These are phyloP conservation scores for Pseudopyricularia cyperi DNA, from an alignment of 2,329 filamentous ascomycete species.

Conservation along the genomic window DNA sequence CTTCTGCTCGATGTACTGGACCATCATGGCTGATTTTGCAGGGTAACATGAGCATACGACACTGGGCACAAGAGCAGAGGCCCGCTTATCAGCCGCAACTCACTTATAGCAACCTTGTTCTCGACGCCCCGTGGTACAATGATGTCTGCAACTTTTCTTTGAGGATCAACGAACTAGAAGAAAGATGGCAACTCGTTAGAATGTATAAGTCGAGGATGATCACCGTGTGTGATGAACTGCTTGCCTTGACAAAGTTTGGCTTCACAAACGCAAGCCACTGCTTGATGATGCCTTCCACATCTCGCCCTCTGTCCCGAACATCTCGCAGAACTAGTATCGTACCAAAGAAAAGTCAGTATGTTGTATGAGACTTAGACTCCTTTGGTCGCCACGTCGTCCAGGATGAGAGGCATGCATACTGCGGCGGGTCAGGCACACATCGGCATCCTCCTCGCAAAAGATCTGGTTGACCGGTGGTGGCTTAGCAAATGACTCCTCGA, in stretches of 20 bases:
- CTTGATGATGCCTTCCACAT: conserved; percentile 92
- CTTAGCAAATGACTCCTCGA: not conserved
- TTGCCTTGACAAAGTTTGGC: conserved; percentile 76
- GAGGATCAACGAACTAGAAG: conserved; percentile 71
- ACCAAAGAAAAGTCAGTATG: not conserved
- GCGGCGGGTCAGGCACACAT: conserved; percentile 82
- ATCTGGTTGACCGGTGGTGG: conserved; percentile 38
- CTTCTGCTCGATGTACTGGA: conserved; percentile 82
- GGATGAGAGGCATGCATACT: conserved; percentile 36
- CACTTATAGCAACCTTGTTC: conserved; percentile 80
- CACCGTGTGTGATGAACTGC: not conserved
- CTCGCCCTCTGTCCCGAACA: conserved; percentile 75
- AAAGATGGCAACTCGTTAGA: conserved; percentile 7
- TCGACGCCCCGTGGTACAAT: conserved; percentile 93
- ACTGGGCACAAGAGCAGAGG: not conserved
- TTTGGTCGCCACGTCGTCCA: not conserved
- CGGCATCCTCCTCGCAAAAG: conserved; percentile 90
- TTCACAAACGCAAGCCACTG: conserved; percentile 97
- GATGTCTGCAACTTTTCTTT: conserved; percentile 80
- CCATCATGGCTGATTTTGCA: conserved; percentile 64
- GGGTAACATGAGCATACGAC: not conserved
- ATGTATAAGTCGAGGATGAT: not conserved
- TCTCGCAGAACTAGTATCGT: conserved; percentile 60
- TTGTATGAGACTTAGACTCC: not conserved
- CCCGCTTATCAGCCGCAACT: conserved; percentile 6